Base-by-base conservation (phyloP, 1,284 basidiomycete genomes). In the Bjerkandera adusta region DNA sequence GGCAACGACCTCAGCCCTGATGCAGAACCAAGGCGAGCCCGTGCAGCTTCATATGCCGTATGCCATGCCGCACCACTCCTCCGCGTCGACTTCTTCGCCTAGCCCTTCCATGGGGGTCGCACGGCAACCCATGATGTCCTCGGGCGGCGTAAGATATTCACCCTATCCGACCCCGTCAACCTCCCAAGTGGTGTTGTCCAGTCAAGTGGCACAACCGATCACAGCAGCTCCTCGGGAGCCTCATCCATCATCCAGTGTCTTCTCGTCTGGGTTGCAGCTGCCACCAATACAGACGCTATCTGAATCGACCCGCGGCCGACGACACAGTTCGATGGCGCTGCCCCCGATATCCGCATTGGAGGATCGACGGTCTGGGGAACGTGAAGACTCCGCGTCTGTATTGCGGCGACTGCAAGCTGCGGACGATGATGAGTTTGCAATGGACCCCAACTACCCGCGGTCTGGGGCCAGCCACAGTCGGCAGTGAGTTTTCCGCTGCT, bases 281-380 rank as follows among this genome's bases (percentile, higher is more conserved):
- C 40, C 49, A 24, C 49, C 49, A n/a, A 22, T 51, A 15, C 38
- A 41, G 16, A 36, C 37, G 5, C 39, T 35, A 27, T 21, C 16
- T 30, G 21, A 35, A 24, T 24, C 15, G 15, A 36, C 26, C 22
- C 39, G 39, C n/a, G 36, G 22, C 40, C 51, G 53, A 32, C 57
- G 55, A 10, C 34, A 54, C 13, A 58, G 68, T 3, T 22, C 48
- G 4, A 79, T 81, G 51, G 74, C 79, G 7, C 62, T 86, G 3
- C 83, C 84, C 1, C 82, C 83, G 0, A 86, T 87, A 49, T 81
- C 83, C 4, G 76, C 80, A 0, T 65, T 87, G 54, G 83, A 85
- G 58, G 77, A 78, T 50, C 60, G 77, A 36, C 68, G 76, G 11
- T 75, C 76, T 3, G 65, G 75, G 16, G 65, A 71, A 34, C 68